These are phyloP conservation scores for Xylaria flabelliformis DNA, from an alignment of 495 filamentous ascomycete genomes.

Conservation along the genomic window DNA sequence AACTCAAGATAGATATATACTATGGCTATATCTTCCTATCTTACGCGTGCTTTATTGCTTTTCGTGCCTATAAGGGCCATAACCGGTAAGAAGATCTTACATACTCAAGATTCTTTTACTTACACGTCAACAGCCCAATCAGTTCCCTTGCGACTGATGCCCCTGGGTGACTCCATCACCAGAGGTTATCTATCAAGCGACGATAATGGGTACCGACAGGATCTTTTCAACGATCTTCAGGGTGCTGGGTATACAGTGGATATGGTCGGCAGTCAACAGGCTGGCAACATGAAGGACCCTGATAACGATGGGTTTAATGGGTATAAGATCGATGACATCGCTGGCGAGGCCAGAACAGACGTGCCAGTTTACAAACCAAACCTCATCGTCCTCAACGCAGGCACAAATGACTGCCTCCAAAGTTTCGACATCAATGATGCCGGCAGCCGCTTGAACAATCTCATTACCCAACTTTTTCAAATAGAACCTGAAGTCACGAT, in stretches of 20 bases:
- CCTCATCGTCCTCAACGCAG: not conserved
- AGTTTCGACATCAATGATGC: not conserved
- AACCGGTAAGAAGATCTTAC: not conserved
- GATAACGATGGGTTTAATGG: not conserved
- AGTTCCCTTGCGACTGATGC: not conserved
- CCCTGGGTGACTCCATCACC: not conserved
- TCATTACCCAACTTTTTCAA: not conserved
- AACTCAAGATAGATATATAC: not conserved
- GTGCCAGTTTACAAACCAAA: not conserved
- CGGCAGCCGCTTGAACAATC: not conserved
- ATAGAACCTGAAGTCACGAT: not conserved
- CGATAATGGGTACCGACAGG: not conserved
- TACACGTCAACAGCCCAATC: not conserved
- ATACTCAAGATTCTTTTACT: not conserved
- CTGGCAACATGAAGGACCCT: not conserved
- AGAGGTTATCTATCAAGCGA: not conserved
- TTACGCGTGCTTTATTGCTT: not conserved
- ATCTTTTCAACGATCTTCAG: not conserved
- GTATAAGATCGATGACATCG: not conserved
- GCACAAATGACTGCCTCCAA: not conserved
- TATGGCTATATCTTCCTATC: not conserved
- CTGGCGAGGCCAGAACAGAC: not conserved
- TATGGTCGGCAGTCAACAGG: not conserved
- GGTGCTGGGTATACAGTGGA: not conserved
- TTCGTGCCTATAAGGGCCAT: not conserved